Evolutionary conservation across 129 eudicot species (phyloP).

Genomic region (Lactuca saligna): DNA sequence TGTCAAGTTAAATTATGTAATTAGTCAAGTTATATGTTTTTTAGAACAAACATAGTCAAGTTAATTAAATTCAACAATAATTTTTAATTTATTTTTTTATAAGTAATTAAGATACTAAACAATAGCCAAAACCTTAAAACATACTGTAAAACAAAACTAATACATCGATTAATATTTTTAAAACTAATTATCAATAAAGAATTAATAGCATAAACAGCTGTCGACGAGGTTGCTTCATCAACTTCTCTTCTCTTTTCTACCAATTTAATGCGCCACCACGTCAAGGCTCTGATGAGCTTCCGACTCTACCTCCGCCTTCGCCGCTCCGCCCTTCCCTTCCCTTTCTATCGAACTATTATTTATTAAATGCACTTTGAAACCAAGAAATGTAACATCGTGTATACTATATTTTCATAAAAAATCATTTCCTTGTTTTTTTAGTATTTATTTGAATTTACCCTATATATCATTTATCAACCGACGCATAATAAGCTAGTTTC

Average conservation of each 20-base stretch:
- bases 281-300: background rate
- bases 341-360: slow-evolving; percentile 3
- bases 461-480: no score
- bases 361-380: slow-evolving; percentile 13
- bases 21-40: no score
- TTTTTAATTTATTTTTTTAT: no score
- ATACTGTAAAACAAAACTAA: background rate
- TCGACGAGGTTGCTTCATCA: slow-evolving; percentile 23
- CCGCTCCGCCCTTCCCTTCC: slow-evolving; percentile 2
- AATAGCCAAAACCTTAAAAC: no score
- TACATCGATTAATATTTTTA: background rate
- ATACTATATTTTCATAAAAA: no score
- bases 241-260: slow-evolving; percentile 21
- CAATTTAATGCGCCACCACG: slow-evolving; percentile 24
- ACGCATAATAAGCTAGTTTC: no score
- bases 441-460: no score
- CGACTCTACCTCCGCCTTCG: background rate
- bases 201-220: slow-evolving; percentile 12
- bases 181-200: background rate
- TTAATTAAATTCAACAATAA: background rate
- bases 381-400: background rate
- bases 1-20: background rate
- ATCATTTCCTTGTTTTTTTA: no score
- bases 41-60: no score
- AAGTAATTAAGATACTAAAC: background rate